A percentile compares a stretch with the other conserved stretches of the same genome.
These are phyloP conservation scores for Peronosclerospora sorghi DNA, from an alignment of 352 stramenopile species.

Conservation along the genomic window DNA sequence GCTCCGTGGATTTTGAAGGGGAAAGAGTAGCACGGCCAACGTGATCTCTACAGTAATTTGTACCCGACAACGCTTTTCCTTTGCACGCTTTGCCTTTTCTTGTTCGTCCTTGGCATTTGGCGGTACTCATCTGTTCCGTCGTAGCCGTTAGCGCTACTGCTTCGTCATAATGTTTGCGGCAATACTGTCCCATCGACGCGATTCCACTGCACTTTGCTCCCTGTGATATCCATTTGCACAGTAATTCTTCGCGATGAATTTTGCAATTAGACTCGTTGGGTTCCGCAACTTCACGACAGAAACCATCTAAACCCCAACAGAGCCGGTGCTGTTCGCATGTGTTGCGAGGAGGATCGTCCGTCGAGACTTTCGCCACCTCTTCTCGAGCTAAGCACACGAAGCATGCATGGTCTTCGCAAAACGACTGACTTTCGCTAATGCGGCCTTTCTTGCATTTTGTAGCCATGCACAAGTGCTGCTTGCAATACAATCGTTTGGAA, in stretches of 20 bases:
- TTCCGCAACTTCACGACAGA: slow-evolving; percentile 30
- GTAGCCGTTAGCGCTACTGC: background rate
- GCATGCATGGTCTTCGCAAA: slow-evolving; percentile 43
- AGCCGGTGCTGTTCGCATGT: slow-evolving; percentile 35
- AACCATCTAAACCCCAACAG: slow-evolving; percentile 30
- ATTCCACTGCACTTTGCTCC: slow-evolving; percentile 23
- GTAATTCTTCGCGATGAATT: slow-evolving; percentile 16
- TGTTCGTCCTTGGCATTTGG: slow-evolving; percentile 24
- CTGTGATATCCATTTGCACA: slow-evolving; percentile 24
- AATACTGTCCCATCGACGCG: slow-evolving; percentile 25
- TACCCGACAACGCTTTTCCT: slow-evolving; percentile 12
- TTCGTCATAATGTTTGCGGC: slow-evolving; percentile 15
- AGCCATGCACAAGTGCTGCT: slow-evolving; percentile 29
- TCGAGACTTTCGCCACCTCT: slow-evolving; percentile 12
- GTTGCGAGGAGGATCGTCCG: slow-evolving; percentile 39
- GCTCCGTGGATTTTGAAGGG: background rate
- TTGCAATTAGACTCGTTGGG: slow-evolving; percentile 32
- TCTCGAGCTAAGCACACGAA: slow-evolving; percentile 37
- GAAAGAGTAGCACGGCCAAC: background rate
- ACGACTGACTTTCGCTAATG: slow-evolving; percentile 20
- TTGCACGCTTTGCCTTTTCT: slow-evolving; percentile 41
- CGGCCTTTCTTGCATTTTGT: slow-evolving; percentile 28
- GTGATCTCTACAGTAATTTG: slow-evolving; percentile 34
- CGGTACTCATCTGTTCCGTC: background rate
- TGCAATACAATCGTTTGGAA: slow-evolving; percentile 28